A percentile compares a stretch with the other conserved stretches of the same genome.
These are phyloP conservation scores for Candida qinlingensis DNA, from an alignment of 805 yeast species.

Conservation along the genomic window DNA sequence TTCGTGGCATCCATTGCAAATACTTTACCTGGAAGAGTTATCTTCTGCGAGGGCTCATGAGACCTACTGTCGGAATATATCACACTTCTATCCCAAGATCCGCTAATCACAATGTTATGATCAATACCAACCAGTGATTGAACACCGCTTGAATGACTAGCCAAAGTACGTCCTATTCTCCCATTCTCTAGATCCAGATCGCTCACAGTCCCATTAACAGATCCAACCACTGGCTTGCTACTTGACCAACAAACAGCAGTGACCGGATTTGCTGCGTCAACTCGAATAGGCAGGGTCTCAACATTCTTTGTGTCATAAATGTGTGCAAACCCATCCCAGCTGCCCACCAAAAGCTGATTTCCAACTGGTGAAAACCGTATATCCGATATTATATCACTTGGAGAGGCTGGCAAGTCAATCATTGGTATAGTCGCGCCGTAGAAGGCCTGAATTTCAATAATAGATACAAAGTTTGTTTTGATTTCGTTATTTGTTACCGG, in stretches of 20 bases:
- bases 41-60: conserved; percentile 5
- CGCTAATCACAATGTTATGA: conserved; percentile 38
- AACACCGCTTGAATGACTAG: conserved; percentile 37
- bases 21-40: conserved; percentile 42
- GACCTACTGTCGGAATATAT: conserved; percentile 41
- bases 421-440: background rate
- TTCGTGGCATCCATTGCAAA: conserved; percentile 55
- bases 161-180: conserved; percentile 20
- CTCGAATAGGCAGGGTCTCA: conserved; percentile 22
- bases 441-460: no score
- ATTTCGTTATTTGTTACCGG: background rate
- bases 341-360: conserved; percentile 40
- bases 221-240: conserved; percentile 38
- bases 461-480: no score
- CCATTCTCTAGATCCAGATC: conserved; percentile 47
- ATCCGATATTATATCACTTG: conserved; percentile 39
- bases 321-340: conserved; percentile 53
- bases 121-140: conserved; percentile 26
- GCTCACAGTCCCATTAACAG: conserved; percentile 49
- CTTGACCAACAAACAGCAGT: conserved; percentile 21
- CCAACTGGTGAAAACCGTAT: conserved; percentile 33
- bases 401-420: conserved; percentile 22
- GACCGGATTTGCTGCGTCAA: conserved; percentile 13
- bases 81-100: conserved; percentile 58
- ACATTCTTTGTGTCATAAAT: conserved; percentile 35